Base-by-base conservation (phyloP, 2,329 filamentous ascomycete species). In the Rhytidhysteron rufulum region DNA sequence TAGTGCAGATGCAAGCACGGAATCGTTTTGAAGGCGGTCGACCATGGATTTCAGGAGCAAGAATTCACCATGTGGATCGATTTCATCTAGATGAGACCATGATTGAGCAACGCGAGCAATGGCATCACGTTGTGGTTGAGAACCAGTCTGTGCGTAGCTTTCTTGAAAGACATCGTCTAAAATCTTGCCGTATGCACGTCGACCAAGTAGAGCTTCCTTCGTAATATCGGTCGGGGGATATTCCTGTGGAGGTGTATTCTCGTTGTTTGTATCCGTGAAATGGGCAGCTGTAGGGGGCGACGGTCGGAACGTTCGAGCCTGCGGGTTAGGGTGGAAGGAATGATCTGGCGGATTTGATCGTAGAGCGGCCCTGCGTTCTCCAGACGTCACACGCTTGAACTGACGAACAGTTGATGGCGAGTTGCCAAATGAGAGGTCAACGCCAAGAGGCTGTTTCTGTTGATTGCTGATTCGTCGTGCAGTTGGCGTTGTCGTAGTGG, bases 391-490 rank as follows among this genome's bases (percentile, higher is more conserved):
- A 18, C 91, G 82, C 48, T 88, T 86, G 72, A 96, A 97, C 38
- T 95, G 83, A 40, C 90, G 84, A 50, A 95, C 88, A 13, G 90
- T 95, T 1, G 91, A 96, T 2, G 87, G 88, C 6, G 84, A 86
- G 65, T 97, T 97, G 37, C 91, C 93, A 67, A 94, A 97, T 5
- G 85, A 94, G 73, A 95, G 83, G 57, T 97, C 88, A 2, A 93
- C 78, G 40, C 89, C 88, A 2, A 96, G 75, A 0, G 91, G 90
- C 49, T 87, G 83, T 65, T 88, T 89, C 7, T 55, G 50, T 15
- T 51, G 56, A 22, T 60, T 57, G 44, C 68, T 73, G 39, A 71
- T 57, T 16, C 66, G 65, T 16, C 70, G 66, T 24, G 70, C 65
- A 3, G 71, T 73, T 2, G 68, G 65, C 13, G 66, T 71, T 4